phyloP scores from a whole-genome alignment of 176 grass and related monocot species.

The Bonia amplexicaulis region DNA sequence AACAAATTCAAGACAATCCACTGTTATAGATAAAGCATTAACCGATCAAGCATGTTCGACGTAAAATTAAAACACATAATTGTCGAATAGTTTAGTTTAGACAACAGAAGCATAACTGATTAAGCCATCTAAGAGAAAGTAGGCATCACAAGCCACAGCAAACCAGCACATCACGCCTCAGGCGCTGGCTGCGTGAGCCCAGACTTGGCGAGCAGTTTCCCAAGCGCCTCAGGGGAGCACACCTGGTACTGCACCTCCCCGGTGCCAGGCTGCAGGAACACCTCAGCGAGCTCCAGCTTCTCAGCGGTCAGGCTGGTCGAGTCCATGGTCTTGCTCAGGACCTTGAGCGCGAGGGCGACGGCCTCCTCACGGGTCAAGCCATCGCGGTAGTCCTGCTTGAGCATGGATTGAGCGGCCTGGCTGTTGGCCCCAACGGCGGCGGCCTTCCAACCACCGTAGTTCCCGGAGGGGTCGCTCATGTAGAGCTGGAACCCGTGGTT shows the following conservation, averaged over 20 bases:
- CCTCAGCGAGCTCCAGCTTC: conserved; percentile 88
- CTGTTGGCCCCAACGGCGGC: conserved; percentile 84
- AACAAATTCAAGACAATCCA: conserved; percentile 26
- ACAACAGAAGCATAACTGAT: conserved; percentile 33
- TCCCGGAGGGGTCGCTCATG: conserved; percentile 85
- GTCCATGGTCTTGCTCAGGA: conserved; percentile 94
- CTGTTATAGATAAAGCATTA: conserved; percentile 31
- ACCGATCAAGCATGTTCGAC: conserved; percentile 7
- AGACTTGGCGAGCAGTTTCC: conserved; percentile 57
- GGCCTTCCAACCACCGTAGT: conserved; percentile 90
- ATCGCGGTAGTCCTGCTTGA: conserved; percentile 91
- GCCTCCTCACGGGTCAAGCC: conserved; percentile 79
- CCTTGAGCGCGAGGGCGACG: conserved; percentile 74
- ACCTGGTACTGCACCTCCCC: conserved; percentile 88
- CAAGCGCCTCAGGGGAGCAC: conserved; percentile 56
- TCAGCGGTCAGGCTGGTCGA: conserved; percentile 77
- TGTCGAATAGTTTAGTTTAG: conserved; percentile 29
- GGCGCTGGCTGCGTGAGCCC: conserved; percentile 61
- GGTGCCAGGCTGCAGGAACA: conserved; percentile 50
- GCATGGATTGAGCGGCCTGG: conserved; percentile 92
- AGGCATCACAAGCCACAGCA: conserved; percentile 25
- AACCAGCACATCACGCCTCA: conserved; percentile 48
- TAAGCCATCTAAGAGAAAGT: conserved; percentile 36
- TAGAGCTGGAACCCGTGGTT: conserved; percentile 89
- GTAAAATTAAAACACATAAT: conserved; percentile 35